Evolutionary conservation across 768 basidiomycete species (phyloP), one percentile per base, ranked within the genome.

Genomic region (Coprinopsis marcescibilis): DNA sequence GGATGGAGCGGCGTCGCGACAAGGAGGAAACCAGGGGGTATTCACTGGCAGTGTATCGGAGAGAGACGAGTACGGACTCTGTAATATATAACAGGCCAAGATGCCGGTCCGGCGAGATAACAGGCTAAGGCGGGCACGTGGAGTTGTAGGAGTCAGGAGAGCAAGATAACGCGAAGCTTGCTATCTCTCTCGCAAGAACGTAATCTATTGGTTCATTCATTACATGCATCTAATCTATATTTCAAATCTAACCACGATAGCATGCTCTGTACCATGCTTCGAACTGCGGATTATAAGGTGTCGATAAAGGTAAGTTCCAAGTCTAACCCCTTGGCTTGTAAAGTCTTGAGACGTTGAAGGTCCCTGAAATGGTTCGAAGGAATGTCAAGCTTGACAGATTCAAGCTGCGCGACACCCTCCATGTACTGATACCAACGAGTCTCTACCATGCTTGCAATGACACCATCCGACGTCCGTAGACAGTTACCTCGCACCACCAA

Each of bases 361-460:
- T 65, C 64, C 23, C 57, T 57, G 34, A 58, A 59, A 56, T 70
- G 62, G 49, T 55, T 63, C 54, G 50, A 66, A 17, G 48, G 54
- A 37, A 64, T 46, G 37, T 65, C 59, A 20, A 67, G 26, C 37
- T 63, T 56, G 17, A 67, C 55, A 40, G 55, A 55, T 23, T 53
- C 60, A 33, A 70, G 53, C 5, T 59, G 61, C 38, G 54, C 51
- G 17, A 62, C 52, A 20, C 48, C 54, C 8, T 36, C 45, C 38
- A 40, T 45, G 23, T 54, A 43, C 38, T 51, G 50, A 39, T 59
- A 58, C 64, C 63, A 66, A 5, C 67, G 61, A 32, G 65, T 64
- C 41, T 67, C 62, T 24, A 66, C 63, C 65, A 70, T 67, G 19
- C 60, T 59, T 12, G 65, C 58, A 13, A 70, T 52, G 15, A 54